Base-by-base conservation (phyloP, 2,329 filamentous ascomycete genomes). In the Monilinia aucupariae region DNA sequence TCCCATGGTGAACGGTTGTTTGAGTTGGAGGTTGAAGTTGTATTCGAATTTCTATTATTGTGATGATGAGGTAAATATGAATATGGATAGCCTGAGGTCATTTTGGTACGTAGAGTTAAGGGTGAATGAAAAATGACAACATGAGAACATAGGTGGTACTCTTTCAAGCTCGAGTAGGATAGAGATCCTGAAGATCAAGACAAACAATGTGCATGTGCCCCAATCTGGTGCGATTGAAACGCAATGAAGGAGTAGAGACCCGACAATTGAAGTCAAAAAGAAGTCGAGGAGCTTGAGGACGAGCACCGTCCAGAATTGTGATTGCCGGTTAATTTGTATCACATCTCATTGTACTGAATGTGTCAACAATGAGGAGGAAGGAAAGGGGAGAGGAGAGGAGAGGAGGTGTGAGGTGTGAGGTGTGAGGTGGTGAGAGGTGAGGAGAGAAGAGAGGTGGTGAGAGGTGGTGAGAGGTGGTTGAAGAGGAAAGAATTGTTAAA, bases 91-190 rank as follows among this genome's bases (percentile, higher is more conserved):
- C 50, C 50, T 48, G 50, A 55, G 50, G 59, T 48, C 61, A 63
- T 63, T 34, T 59, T 59, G 61, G 6, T 9, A 32, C 30, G 32
- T 20, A 4, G 39, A 30, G 32, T 34, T 39, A 37, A 22, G 13
- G 32, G 62, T 67, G 53, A 66, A 66, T 58, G 64, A 67, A 47
- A 65, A 64, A 30, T 48, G 27, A 61, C 50, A n/a, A n/a, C n/a
- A n/a, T n/a, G n/a, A n/a, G n/a, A 41, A 55, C 41, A 39, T 41
- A 5, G 50, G 13, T 50, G 37, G 10, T 43, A 61, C 13, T 45
- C 22, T 4, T 49, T 47, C 4, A 5, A 45, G 20, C 55, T 62
- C 49, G 17, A 64, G 59, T 47, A 61, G 49, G 12, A 65, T 52
- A 27, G 53, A 63, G 60, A 61, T 17, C 10, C 27, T 47, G 20